Base-by-base conservation (phyloP, 129 eudicot genomes). In the Scalesia atractyloides region DNA sequence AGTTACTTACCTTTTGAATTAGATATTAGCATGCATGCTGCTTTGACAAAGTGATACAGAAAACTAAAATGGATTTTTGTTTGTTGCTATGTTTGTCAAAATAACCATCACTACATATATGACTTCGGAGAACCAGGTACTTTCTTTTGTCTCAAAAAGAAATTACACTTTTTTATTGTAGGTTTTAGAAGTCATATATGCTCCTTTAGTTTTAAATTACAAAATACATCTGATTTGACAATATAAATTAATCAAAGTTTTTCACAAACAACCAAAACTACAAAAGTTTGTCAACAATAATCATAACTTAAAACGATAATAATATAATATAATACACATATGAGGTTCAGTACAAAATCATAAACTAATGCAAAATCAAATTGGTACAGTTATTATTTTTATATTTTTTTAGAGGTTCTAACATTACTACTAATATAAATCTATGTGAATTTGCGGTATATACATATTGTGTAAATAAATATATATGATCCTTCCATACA, bases 21-120 rank as follows among this genome's bases (percentile, higher is more conserved):
- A 5, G 70, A 64, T 36, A 50, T 64, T 30, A 48, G 33, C 71
- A 65, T 64, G 72, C 46, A 74, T 43, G 76, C 36, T 75, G 49
- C 80, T 54, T 75, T 75, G 59, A 37, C 66, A 75, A 66, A 75
- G 79, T 66, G 59, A 53, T 75, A 26, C 17, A 33, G 46, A 44
- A 53, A 63, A 47, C 66, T 41, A 66, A 75, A 75, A 41, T 75
- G 68, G 67, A 66, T 65, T 5, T 54, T 66, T 75, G 58, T 43
- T 9, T 56, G 15, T 19, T 75, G 58, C 66, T 47, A 75, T 51
- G 54, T 54, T 53, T 66, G 66, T 66, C 80, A 57, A 75, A 54
- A 24, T 66, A 54, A 43, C 49, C 73, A 75, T 66, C 73, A 66
- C 52, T 36, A 39, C 13, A 74, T 36, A 52, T 15, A 74, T 74